Evolutionary conservation across 2,329 filamentous ascomycete genomes (phyloP).

Genomic region (Tolypocladium guangdongense): DNA sequence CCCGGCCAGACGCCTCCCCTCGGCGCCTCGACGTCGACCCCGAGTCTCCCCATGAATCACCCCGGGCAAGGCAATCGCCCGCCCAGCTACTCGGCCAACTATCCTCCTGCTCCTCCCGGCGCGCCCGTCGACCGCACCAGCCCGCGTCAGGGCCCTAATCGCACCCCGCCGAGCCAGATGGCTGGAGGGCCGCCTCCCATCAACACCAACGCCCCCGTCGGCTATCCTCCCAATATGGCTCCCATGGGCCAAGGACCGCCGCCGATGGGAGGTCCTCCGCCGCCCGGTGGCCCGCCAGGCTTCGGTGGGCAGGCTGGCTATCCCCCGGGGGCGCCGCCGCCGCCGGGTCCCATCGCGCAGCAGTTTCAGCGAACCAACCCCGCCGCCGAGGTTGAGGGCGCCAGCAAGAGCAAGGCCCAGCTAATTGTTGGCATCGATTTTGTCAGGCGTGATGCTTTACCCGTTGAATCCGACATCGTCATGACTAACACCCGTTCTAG

Average conservation of each 20-base stretch:
- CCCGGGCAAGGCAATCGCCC: slow-evolving; percentile 48
- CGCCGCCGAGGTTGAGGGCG: slow-evolving; percentile 72
- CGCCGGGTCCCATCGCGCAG: slow-evolving; percentile 26
- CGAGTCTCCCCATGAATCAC: slow-evolving; percentile 50
- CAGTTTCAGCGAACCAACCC: slow-evolving; percentile 34
- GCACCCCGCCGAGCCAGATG: slow-evolving; percentile 50
- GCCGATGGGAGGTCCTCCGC: slow-evolving; percentile 21
- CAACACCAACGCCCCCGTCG: slow-evolving; percentile 51
- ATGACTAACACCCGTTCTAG: slow-evolving; percentile 31
- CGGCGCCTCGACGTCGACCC: slow-evolving; percentile 32
- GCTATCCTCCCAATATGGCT: slow-evolving; percentile 47
- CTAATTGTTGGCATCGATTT: slow-evolving; percentile 99
- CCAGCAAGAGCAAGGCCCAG: slow-evolving; percentile 85
- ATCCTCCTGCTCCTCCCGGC: slow-evolving; percentile 31
- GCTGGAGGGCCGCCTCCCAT: slow-evolving; percentile 55
- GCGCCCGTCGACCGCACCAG: slow-evolving; percentile 41
- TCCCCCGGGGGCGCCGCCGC: slow-evolving; percentile 31
- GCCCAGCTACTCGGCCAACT: slow-evolving; percentile 52
- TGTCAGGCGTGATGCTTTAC: slow-evolving; percentile 40
- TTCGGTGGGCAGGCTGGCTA: slow-evolving; percentile 35
- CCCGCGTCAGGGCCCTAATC: slow-evolving; percentile 36
- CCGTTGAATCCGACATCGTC: background rate
- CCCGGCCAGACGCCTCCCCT: slow-evolving; percentile 22
- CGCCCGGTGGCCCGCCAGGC: slow-evolving; percentile 35
- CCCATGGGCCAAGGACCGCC: slow-evolving; percentile 31